Conservation (phyloP, 129 eudicot genomes). For the Tagetes patula region DNA sequence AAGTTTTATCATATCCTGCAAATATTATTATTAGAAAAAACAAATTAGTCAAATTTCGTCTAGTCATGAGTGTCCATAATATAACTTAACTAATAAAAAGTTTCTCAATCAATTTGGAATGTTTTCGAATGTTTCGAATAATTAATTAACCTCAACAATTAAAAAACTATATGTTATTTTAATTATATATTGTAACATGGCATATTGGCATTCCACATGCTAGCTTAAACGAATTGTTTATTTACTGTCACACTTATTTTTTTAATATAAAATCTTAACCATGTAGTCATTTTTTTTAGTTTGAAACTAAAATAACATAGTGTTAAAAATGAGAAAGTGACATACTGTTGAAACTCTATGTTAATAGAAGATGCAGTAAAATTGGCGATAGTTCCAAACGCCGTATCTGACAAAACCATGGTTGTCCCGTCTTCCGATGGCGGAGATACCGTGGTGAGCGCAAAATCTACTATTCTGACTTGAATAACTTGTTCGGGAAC, state of each 20-base stretch:
- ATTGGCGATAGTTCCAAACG: conserved; percentile 45
- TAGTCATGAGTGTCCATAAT: background rate
- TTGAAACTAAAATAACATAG: too few species aligned
- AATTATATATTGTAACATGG: background rate
- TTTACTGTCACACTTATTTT: background rate
- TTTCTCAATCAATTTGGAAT: too few species aligned
- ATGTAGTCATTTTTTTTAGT: background rate
- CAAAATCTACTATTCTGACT: conserved; percentile 51
- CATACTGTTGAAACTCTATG: conserved; percentile 62
- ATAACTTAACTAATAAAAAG: too few species aligned
- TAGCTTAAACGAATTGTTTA: background rate
- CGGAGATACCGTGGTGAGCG: conserved; percentile 25
- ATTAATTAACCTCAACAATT: background rate
- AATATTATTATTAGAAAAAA: background rate
- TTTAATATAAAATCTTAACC: background rate
- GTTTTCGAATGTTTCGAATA: conserved; percentile 1
- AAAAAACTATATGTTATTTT: background rate
- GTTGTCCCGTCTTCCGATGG: conserved; percentile 39
- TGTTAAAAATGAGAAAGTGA: background rate
- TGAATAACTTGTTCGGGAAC: conserved; percentile 40
- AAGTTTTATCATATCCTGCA: conserved; percentile 29
- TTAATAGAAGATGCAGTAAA: conserved; percentile 34
- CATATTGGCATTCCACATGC: background rate
- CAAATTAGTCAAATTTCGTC: background rate
- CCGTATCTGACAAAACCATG: conserved; percentile 53